Base-by-base conservation (phyloP, 75 land plant species). In the Isoetes taiwanensis region DNA sequence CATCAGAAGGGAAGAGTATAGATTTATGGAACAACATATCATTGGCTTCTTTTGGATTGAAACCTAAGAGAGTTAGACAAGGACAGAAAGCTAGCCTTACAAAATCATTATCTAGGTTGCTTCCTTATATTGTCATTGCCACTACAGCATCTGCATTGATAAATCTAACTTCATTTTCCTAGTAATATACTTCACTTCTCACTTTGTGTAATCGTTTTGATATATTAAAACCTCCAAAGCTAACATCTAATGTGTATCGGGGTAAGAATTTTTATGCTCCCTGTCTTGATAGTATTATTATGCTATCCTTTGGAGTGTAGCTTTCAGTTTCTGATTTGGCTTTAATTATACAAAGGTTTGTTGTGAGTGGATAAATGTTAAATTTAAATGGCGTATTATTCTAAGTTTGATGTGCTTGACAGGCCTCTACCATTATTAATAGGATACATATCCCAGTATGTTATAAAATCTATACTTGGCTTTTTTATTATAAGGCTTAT, bases 41-140 rank as follows among this genome's bases (percentile, higher is more conserved):
- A 5, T n/a, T 46, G 50, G 50, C 50, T 6, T 46, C 50, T 46
- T 46, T 46, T 46, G 50, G 50, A 5, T 46, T 46, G 50, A 46
- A 46, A 23, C 21, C 25, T 46, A 46, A 46, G 50, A 46, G 50
- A n/a, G 50, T 19, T 23, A 46, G 16, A 6, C 50, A 16, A 8
- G 50, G 50, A 46, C 16, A 23, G 50, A 46, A 46, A 23, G 23
- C 25, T n/a, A 23, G 23, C 50, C 16, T 46, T 3, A n/a, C 50
- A 16, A 46, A 16, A n/a, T 46, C 50, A 4, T 23, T 46, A 5
- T 46, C 50, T 4, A 46, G 23, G n/a, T 6, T 46, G 50, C 50
- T 46, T 19, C 50, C 50, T 6, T 46, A 8, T n/a, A 46, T 46
- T 46, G 50, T 46, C 5, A 23, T 46, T 5, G 50, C 50, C 50